Conservation (phyloP, 331 rosid genomes). For the Erythrophleum ivorense region DNA sequence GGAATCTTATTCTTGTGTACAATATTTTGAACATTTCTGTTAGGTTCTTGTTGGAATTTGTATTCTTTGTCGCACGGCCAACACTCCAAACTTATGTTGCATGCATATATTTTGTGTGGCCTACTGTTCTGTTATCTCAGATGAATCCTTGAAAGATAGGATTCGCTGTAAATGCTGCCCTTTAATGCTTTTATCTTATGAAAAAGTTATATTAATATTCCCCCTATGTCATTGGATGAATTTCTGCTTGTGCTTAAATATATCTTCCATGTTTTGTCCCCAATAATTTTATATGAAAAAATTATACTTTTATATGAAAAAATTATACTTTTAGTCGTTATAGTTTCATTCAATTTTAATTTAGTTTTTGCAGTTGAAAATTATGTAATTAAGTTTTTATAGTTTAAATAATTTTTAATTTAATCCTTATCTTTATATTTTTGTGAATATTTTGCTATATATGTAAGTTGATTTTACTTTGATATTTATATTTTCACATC, state of each 20-base stretch:
- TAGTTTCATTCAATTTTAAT: too few relatives aligned
- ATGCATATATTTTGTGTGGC: not conserved
- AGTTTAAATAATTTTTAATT: too few relatives aligned
- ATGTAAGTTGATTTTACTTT: too few relatives aligned
- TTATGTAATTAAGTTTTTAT: too few relatives aligned
- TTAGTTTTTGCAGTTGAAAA: too few relatives aligned
- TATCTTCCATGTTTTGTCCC: not conserved
- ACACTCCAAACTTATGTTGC: not conserved
- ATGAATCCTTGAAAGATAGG: constrained; percentile 24
- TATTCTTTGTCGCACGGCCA: not conserved
- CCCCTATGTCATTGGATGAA: not conserved
- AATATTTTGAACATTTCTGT: constrained; percentile 33
- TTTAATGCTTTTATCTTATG: not conserved
- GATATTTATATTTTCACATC: too few relatives aligned
- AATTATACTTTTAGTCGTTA: too few relatives aligned
- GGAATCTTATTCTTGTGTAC: constrained; percentile 38
- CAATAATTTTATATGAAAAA: not conserved
- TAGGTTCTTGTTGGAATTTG: constrained; percentile 8
- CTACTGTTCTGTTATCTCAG: not conserved
- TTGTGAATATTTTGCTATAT: too few relatives aligned
- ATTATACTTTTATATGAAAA: too few relatives aligned
- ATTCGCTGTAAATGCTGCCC: not conserved
- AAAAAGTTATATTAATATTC: not conserved
- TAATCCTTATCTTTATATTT: too few relatives aligned
- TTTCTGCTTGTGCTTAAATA: not conserved